phyloP scores from a whole-genome alignment of 257 asterid species.

The Verbena officinalis region DNA sequence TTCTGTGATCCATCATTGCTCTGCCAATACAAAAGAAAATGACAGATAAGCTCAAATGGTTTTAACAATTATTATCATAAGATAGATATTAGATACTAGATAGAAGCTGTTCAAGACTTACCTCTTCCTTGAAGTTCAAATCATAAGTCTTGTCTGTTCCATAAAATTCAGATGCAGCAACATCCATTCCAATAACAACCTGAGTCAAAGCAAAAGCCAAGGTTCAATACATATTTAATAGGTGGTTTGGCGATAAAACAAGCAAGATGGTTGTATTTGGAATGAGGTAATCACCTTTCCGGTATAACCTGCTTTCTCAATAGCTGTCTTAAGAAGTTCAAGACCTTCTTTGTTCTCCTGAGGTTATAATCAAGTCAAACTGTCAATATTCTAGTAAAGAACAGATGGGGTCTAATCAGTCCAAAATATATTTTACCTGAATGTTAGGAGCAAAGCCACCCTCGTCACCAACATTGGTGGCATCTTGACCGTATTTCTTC shows the following conservation, averaged over 20 bases:
- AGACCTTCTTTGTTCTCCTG: constrained; percentile 99
- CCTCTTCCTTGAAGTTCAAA: constrained; percentile 98
- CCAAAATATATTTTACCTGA: constrained; percentile 48
- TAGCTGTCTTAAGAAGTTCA: constrained; percentile 94
- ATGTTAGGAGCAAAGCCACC: constrained; percentile 98
- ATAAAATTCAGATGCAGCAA: constrained; percentile 97
- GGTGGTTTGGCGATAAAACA: background rate
- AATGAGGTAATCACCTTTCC: constrained; percentile 55
- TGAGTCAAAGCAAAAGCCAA: constrained; percentile 18
- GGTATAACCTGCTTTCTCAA: constrained; percentile 91
- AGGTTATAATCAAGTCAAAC: constrained; percentile 14
- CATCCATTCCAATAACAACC: constrained; percentile 99
- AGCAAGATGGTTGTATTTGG: background rate
- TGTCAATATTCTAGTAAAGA: constrained; percentile 23
- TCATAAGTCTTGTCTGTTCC: constrained; percentile 78
- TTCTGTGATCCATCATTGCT: constrained; percentile 74
- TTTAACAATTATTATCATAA: background rate
- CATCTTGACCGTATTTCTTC: constrained; percentile 94
- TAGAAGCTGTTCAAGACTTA: constrained; percentile 19
- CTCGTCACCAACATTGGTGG: constrained; percentile 93
- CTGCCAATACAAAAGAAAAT: constrained; percentile 42
- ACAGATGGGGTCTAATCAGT: background rate
- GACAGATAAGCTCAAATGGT: background rate
- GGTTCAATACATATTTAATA: background rate
- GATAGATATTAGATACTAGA: background rate